A percentile compares a stretch with the other conserved stretches of the same genome.
Evolutionary conservation across 2,329 filamentous ascomycete species (phyloP).

Genomic region (Harringtonia aguacate): DNA sequence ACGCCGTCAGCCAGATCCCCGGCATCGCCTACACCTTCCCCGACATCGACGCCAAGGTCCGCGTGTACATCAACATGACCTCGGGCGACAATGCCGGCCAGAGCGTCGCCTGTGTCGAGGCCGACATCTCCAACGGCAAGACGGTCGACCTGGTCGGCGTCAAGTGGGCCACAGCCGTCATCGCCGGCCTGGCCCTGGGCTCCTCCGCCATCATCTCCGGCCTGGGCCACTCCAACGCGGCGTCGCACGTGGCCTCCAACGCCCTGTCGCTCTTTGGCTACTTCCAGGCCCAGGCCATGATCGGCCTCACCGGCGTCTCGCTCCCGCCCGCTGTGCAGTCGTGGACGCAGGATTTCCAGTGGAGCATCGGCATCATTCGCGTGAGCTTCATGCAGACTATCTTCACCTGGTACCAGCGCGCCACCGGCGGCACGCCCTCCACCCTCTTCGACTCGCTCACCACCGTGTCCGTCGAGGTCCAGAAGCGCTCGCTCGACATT

Average conservation of each 20-base stretch:
- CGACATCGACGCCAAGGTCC: constrained; percentile 69
- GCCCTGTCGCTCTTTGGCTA: constrained; percentile 76
- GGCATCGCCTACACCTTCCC: constrained; percentile 73
- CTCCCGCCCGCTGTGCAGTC: constrained; percentile 72
- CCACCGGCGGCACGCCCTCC: constrained; percentile 69
- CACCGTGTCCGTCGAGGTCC: constrained; percentile 62
- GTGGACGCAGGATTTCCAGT: constrained; percentile 88
- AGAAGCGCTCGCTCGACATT: constrained; percentile 36
- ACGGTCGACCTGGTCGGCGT: constrained; percentile 73
- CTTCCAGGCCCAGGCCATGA: constrained; percentile 78
- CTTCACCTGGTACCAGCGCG: constrained; percentile 80
- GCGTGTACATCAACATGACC: constrained; percentile 60
- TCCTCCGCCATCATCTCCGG: constrained; percentile 75
- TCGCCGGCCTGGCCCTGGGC: constrained; percentile 61
- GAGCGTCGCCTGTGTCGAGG: constrained; percentile 68
- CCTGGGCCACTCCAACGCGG: constrained; percentile 75
- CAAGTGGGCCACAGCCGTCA: constrained; percentile 69
- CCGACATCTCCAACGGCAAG: constrained; percentile 71
- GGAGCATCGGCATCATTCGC: constrained; percentile 83
- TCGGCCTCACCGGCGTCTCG: constrained; percentile 64
- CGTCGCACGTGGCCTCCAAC: constrained; percentile 76
- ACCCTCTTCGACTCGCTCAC: constrained; percentile 60
- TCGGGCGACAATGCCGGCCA: constrained; percentile 30
- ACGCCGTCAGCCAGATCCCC: constrained; percentile 54
- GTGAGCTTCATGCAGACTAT: constrained; percentile 68